Evolutionary conservation across 2,329 filamentous ascomycete genomes (phyloP), one percentile per base, ranked within the genome.

Genomic region (Trichoderma oligosporum): DNA sequence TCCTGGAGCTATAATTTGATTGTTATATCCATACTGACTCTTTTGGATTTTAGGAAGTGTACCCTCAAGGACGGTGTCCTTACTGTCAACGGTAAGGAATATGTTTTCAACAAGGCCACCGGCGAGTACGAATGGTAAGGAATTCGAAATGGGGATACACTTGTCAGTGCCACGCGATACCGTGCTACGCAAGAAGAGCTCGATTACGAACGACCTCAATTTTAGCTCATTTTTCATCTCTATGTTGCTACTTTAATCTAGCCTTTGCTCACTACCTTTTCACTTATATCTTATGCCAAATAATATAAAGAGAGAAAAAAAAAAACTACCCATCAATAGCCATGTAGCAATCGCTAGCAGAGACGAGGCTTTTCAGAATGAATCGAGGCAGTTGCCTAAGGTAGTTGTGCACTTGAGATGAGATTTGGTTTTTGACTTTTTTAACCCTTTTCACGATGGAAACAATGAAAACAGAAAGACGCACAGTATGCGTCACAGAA

Each of bases 101-200:
- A 96, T 69, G 89, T 99, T 63, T 99, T 99, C 77, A 91, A 96
- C 79, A 97, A 97, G 76, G 94, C 92, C 22, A 91, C 88, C 44
- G 94, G 94, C 67, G 94, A 97, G 75, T 97, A 97, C 65, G 94
- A 99, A 74, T 99, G 94, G 94, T 99, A 83, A 75, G 24, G 29
- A 22, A 16, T 12, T n/a, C 8, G 35, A 24, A 41, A 4, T 16
- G 8, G 16, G 20, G 4, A 22, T 41, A 18, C 18, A 20, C 42
- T 27, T 33, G 45, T 24, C 22, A 20, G 36, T 48, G 44, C 49
- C 24, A 48, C 20, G 22, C 38, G 24, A n/a, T 18, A 27, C 12
- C 24, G 46, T 33, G 27, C 35, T 29, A 16, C 22, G 9, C 41
- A 7, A 29, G 24, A 33, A 25, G 9, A 27, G 16, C 9, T 25